Evolutionary conservation across 306 rosid species (phyloP).

Genomic region (Oemleria cerasiformis): DNA sequence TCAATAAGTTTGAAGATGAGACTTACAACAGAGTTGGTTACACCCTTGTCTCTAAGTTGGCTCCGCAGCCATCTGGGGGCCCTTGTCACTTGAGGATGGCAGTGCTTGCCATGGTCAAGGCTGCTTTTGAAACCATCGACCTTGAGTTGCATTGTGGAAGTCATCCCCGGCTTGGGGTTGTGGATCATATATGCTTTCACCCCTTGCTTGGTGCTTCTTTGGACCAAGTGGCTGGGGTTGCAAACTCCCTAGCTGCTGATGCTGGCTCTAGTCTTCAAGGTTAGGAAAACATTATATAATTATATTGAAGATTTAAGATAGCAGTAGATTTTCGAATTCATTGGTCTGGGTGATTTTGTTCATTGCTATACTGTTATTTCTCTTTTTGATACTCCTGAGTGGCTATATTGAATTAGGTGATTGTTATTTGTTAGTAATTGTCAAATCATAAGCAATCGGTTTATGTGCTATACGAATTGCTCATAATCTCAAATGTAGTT

Average conservation of each 20-base stretch:
- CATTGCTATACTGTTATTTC: neutral
- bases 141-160: conserved; percentile 65
- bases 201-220: conserved; percentile 65
- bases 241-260: conserved; percentile 52
- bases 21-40: conserved; percentile 86
- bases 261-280: conserved; percentile 73
- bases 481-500: conserved; percentile 25
- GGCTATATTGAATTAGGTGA: neutral
- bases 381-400: neutral
- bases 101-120: conserved; percentile 68
- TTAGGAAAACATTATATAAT: conserved; percentile 22
- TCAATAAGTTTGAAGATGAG: conserved; percentile 78
- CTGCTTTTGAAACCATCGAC: conserved; percentile 64
- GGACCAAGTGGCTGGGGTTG: conserved; percentile 56
- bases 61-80: conserved; percentile 15
- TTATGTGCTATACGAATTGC: neutral
- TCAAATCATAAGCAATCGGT: neutral
- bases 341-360: neutral
- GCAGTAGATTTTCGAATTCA: neutral
- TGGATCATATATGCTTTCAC: conserved; percentile 87
- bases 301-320: too few relatives aligned
- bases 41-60: conserved; percentile 71
- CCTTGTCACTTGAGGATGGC: conserved; percentile 59
- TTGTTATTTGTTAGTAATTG: neutral
- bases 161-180: conserved; percentile 89